Conservation (phyloP, 768 basidiomycete species). For the Mycena alexandri region DNA sequence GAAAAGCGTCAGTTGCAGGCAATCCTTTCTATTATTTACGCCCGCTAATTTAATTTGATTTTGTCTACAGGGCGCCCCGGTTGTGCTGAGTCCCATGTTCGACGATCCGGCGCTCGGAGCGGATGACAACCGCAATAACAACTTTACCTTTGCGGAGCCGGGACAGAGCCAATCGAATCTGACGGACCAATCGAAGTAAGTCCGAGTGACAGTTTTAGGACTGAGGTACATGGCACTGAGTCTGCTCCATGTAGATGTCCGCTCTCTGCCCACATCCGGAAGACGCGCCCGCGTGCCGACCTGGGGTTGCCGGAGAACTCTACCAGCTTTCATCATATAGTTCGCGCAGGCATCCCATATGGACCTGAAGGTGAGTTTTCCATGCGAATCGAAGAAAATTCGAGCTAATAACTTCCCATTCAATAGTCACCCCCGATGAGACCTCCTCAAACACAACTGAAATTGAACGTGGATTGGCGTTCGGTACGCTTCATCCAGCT, state of each 20-base stretch:
- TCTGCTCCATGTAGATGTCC: no score
- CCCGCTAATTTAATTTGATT: background rate
- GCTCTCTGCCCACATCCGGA: conserved; percentile 31
- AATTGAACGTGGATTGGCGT: background rate
- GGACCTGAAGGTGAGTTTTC: conserved; percentile 40
- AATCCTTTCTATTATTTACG: background rate
- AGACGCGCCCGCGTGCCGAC: conserved; percentile 43
- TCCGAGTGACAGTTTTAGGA: background rate
- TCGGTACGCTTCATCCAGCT: background rate
- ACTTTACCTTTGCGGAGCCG: conserved; percentile 23
- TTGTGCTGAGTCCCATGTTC: conserved; percentile 33
- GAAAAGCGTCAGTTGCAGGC: conserved; percentile 2
- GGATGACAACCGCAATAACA: conserved; percentile 24
- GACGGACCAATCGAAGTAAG: conserved; percentile 9
- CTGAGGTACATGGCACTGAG: no score
- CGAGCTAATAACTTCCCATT: background rate
- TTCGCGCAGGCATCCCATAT: conserved; percentile 51
- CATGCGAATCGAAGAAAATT: background rate
- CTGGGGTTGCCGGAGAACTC: conserved; percentile 34
- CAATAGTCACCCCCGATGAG: conserved; percentile 18
- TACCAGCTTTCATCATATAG: conserved; percentile 38
- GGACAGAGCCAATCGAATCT: conserved; percentile 1
- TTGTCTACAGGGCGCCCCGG: conserved; percentile 35
- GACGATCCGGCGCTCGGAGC: conserved; percentile 30
- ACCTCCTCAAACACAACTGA: background rate